Base-by-base conservation (phyloP, 164 flowering plant genomes). In the Tetrastigma voinierianum region DNA sequence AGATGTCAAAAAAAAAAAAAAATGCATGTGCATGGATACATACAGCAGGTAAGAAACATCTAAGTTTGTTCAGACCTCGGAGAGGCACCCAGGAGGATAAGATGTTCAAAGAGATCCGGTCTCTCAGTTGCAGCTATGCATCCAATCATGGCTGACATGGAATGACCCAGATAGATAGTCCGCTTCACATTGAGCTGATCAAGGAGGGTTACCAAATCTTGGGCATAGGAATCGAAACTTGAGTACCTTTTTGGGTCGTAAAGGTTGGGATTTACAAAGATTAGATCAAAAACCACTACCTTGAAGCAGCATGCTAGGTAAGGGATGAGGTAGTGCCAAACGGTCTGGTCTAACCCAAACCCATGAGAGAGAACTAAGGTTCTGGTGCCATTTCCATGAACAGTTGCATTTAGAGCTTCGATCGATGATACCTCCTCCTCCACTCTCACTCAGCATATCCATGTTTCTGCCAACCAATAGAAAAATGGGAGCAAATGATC, bases 111-210 rank as follows among this genome's bases (percentile, higher is more conserved):
- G 61, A 79, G 83, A 9, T 73, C 65, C 7, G 86, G 86, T n/a
- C 81, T 67, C 10, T 55, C 19, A 1, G 67, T 67, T 12, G 86
- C 67, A 23, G 86, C 86, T 2, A 80, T 18, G 68, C 74, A 66
- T 2, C 83, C 86, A 49, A 80, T 63, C 81, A 80, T 80, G 64
- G 83, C 83, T 11, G 81, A 79, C 74, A 79, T 70, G 68, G 86
- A 82, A 64, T 82, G 83, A 20, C 83, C 86, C 40, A 82, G 17
- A 49, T 72, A 80, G 18, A 73, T 54, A 23, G 72, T 23, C 4
- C 40, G 45, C 13, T 67, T 65, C 14, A 80, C 64, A 1, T 72
- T 57, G 11, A 82, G 73, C 69, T 67, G 52, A n/a, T 71, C 78
- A n/a, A 79, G 73, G 49, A 82, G 67, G 54, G n/a, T n/a, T 56